Base-by-base conservation (phyloP, 768 basidiomycete species). In the Boletus reticulatus region DNA sequence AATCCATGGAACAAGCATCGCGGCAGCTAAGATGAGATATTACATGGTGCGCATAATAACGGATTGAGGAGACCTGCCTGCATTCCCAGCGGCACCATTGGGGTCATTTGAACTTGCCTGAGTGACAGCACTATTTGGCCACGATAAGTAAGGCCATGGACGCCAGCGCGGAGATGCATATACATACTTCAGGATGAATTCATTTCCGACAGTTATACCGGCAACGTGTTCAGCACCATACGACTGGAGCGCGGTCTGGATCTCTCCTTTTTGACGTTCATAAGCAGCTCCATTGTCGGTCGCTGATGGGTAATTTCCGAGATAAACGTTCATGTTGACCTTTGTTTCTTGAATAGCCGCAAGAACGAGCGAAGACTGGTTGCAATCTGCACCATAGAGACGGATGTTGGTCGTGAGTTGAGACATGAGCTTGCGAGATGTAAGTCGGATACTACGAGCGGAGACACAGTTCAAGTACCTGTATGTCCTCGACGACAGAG, bases 151-250 rank as follows among this genome's bases (percentile, higher is more conserved):
- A 43, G 7, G 20, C 13, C 37, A 19, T 16, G n/a, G 12, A 47
- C 13, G 6, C 17, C 10, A 32, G 12, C 22, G 32, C 44, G 29
- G 43, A 32, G 19, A 41, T 9, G 73, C 80, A 4, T 46, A 88
- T 9, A 73, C 80, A 4, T 46, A 88, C 84, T 94, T 83, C 47
- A 94, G 78, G 67, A 93, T 90, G 67, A 83, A 92, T 72, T 96
- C 94, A 67, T 97, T 96, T 34, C 96, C 94, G 34, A 97, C 94
- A 13, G 88, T 94, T 38, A 98, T 65, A 10, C 96, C 96, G 0
- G 74, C 75, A 50, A 98, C 82, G 63, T 94, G 71, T 56, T 81
- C 81, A 3, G 82, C 80, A 32, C 95, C 95, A 67, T 87, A 98
- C 1, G 82, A 85, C 67, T 87, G 67, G 51, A 98, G 73, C 10